Conservation (phyloP, 116 monocot species). For the Papilionanthe hybrid region DNA sequence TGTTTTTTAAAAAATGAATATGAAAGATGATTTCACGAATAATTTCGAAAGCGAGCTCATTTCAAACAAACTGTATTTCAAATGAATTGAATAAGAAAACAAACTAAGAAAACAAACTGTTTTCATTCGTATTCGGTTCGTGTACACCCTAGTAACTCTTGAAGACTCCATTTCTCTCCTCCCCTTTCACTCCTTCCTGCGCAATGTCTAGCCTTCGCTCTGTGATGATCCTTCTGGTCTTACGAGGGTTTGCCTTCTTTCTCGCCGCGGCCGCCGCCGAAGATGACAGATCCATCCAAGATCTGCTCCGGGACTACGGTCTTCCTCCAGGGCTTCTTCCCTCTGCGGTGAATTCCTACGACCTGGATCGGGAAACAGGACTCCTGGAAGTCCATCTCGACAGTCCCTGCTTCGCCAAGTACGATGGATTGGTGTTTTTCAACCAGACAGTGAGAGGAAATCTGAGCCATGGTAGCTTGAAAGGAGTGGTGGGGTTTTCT, state of each 20-base stretch:
- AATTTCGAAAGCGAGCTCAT: no score
- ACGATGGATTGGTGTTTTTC: constrained; percentile 65
- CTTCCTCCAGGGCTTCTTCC: constrained; percentile 85
- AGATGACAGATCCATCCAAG: constrained; percentile 41
- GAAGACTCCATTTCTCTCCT: not conserved
- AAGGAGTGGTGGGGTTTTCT: constrained; percentile 61
- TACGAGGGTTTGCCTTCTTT: not conserved
- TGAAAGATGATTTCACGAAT: no score
- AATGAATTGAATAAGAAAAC: no score
- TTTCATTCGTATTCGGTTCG: no score
- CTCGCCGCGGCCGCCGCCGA: not conserved
- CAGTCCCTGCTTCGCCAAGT: constrained; percentile 58
- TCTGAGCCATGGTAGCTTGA: constrained; percentile 73
- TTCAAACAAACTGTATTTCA: no score
- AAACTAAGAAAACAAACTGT: no score
- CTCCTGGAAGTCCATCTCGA: constrained; percentile 55
- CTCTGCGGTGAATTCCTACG: constrained; percentile 41
- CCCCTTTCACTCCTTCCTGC: not conserved
- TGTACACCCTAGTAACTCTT: no score
- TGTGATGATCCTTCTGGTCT: not conserved
- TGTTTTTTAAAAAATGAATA: no score
- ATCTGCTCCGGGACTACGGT: constrained; percentile 63
- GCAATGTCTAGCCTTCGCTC: not conserved
- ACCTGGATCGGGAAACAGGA: constrained; percentile 41
- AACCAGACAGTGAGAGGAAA: constrained; percentile 60